These are phyloP conservation scores for Pinus taeda DNA, from an alignment of 75 land plant genomes.

Conservation along the genomic window DNA sequence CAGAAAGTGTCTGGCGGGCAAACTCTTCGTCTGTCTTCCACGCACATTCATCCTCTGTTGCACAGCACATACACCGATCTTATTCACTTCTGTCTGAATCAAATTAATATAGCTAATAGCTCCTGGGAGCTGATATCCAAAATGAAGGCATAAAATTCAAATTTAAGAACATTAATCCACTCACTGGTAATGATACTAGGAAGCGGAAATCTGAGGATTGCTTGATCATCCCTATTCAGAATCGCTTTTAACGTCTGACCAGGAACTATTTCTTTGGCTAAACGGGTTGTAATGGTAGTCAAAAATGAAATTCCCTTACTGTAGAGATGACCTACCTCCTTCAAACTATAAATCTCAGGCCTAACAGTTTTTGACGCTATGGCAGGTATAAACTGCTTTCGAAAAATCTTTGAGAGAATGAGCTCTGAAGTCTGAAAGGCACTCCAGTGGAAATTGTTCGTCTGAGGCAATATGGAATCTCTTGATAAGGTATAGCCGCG, in stretches of 20 bases:
- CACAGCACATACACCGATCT: neutral
- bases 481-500: no score
- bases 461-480: no score
- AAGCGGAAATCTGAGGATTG: neutral
- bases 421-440: no score
- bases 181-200: no score
- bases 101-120: neutral
- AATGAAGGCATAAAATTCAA: no score
- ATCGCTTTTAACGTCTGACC: neutral
- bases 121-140: no score
- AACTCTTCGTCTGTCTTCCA: conserved; percentile 36
- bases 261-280: no score
- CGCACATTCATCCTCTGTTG: conserved; percentile 12
- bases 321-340: conserved; percentile 19
- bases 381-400: neutral
- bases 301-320: no score
- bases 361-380: neutral
- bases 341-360: conserved; percentile 1
- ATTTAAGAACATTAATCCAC: neutral
- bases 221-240: neutral
- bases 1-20: conserved; percentile 34
- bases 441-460: no score
- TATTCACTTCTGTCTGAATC: neutral
- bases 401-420: conserved; percentile 18
- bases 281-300: no score